phyloP scores from a whole-genome alignment of 1,284 basidiomycete genomes.

The Cutaneotrichosporon cavernicola region DNA sequence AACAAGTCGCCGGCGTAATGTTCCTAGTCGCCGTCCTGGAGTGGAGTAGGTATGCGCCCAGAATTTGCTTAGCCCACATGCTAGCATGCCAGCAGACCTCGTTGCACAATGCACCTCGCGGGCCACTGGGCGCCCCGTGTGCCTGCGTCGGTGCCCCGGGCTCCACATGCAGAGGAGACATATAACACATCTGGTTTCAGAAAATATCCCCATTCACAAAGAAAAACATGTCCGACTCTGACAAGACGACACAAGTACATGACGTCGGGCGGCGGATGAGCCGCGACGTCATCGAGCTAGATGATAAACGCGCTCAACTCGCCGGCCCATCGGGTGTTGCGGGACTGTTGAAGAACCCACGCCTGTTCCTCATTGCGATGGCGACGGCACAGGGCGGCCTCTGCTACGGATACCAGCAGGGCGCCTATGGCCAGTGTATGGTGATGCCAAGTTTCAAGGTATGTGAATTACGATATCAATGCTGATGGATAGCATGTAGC shows the following conservation, averaged over 20 bases:
- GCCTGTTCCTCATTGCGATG: constrained; percentile 25
- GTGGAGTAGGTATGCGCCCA: not conserved
- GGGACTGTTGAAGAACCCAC: constrained; percentile 25
- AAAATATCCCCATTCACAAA: not conserved
- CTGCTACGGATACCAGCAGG: constrained; percentile 30
- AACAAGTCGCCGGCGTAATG: too few relatives aligned
- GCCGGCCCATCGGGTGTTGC: constrained; percentile 25
- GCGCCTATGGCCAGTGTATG: constrained; percentile 26
- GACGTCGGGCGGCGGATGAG: not conserved
- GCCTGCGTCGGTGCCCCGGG: not conserved
- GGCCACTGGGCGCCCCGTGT: not conserved
- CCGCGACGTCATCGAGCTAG: constrained; percentile 12
- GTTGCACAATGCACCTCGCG: not conserved
- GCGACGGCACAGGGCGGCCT: constrained; percentile 29
- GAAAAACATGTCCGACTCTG: not conserved
- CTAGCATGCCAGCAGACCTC: not conserved
- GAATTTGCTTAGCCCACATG: too few relatives aligned
- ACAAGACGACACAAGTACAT: not conserved
- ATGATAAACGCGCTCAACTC: constrained; percentile 15
- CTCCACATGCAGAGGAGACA: not conserved
- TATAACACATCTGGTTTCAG: not conserved
- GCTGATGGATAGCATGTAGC: not conserved
- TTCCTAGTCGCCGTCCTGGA: not conserved
- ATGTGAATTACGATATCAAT: too few relatives aligned
- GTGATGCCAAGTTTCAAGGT: constrained; percentile 28